A percentile compares a stretch with the other conserved stretches of the same genome.
Conservation (phyloP, 2,329 filamentous ascomycete species). For the Lachnellula occidentalis region DNA sequence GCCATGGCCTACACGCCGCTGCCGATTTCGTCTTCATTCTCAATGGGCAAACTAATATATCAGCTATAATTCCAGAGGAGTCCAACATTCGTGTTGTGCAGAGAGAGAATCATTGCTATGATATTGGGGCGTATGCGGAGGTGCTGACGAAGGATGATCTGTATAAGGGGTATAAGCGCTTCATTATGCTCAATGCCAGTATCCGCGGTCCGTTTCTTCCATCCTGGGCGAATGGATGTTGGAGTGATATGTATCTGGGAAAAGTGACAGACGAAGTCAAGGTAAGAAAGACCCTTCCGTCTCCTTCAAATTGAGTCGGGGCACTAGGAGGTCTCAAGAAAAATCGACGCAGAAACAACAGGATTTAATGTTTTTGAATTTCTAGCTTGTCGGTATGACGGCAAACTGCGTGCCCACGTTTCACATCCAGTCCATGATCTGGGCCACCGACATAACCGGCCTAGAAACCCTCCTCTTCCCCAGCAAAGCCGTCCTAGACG, state of each 20-base stretch:
- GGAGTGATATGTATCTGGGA: slow-evolving; percentile 25
- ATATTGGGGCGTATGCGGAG: slow-evolving; percentile 26
- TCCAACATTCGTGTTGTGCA: slow-evolving; percentile 21
- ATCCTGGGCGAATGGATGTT: slow-evolving; percentile 24
- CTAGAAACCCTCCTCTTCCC: slow-evolving; percentile 25
- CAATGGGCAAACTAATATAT: slow-evolving; percentile 22
- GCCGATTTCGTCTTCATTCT: slow-evolving; percentile 29
- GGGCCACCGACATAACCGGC: slow-evolving; percentile 24
- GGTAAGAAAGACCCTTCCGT: slow-evolving; percentile 13
- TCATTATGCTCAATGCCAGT: slow-evolving; percentile 28
- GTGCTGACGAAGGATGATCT: slow-evolving; percentile 21
- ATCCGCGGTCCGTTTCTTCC: slow-evolving; percentile 28
- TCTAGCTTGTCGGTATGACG: slow-evolving; percentile 28
- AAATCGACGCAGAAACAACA: neutral
- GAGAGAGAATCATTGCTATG: slow-evolving; percentile 27
- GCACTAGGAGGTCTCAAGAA: no score
- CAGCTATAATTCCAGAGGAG: slow-evolving; percentile 13
- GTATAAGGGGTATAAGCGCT: slow-evolving; percentile 26
- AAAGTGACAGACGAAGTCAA: slow-evolving; percentile 24
- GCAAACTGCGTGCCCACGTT: slow-evolving; percentile 24
- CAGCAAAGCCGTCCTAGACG: slow-evolving; percentile 6
- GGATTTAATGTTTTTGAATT: slow-evolving; percentile 2
- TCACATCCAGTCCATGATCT: slow-evolving; percentile 30
- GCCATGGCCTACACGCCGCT: slow-evolving; percentile 24
- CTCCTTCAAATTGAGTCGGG: neutral